Percentiles rank a stretch among this genome's conserved stretches.
phyloP scores from a whole-genome alignment of 495 filamentous ascomycete genomes.

The Cudoniella acicularis region DNA sequence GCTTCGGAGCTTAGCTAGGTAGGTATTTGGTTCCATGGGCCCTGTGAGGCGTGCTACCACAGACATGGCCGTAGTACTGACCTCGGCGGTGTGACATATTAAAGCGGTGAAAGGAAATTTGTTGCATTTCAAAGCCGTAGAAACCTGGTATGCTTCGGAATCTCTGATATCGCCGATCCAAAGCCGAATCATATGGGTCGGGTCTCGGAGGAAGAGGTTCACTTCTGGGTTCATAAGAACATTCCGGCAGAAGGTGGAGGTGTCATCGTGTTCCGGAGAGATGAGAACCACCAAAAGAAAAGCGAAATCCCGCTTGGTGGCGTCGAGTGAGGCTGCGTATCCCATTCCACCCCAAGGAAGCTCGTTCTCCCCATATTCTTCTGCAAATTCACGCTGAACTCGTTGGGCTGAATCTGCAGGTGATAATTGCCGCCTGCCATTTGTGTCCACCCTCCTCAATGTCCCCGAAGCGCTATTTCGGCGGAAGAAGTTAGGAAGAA shows the following conservation, averaged over 20 bases:
- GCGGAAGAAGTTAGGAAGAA: constrained; percentile 72
- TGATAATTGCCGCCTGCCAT: constrained; percentile 66
- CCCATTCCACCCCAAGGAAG: constrained; percentile 79
- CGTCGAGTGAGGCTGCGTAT: constrained; percentile 84
- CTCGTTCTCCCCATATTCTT: constrained; percentile 71
- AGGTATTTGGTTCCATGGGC: constrained; percentile 57
- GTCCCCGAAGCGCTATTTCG: constrained; percentile 22
- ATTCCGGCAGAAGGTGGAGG: constrained; percentile 72
- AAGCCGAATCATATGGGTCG: constrained; percentile 70
- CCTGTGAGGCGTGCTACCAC: constrained; percentile 73
- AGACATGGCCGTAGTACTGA: constrained; percentile 81
- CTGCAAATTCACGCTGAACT: constrained; percentile 89
- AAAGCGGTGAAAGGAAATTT: constrained; percentile 88
- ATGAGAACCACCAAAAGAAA: constrained; percentile 82
- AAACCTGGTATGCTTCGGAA: constrained; percentile 88
- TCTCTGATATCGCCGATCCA: constrained; percentile 93
- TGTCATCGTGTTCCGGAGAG: constrained; percentile 92
- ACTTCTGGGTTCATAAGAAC: constrained; percentile 77
- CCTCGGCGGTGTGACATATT: constrained; percentile 75
- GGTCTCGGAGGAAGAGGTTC: constrained; percentile 64
- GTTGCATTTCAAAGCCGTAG: constrained; percentile 74
- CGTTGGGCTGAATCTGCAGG: constrained; percentile 84
- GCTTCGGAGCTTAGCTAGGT: constrained; percentile 65
- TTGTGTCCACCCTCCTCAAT: constrained; percentile 54
- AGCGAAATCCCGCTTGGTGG: constrained; percentile 85